Conservation (phyloP, 805 yeast genomes). For the Wickerhamiella parazyma region DNA sequence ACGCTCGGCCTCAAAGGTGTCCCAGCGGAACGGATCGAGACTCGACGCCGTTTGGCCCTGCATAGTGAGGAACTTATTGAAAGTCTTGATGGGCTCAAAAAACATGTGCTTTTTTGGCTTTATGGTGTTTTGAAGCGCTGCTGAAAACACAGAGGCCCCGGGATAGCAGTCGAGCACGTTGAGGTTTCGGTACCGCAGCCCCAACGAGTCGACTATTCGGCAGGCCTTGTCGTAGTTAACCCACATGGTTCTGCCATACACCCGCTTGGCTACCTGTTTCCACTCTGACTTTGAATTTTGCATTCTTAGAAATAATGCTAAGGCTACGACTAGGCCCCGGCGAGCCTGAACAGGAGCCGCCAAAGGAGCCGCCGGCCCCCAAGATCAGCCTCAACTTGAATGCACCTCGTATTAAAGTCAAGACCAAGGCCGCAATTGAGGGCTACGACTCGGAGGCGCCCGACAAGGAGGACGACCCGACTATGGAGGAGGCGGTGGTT, state of each 20-base stretch:
- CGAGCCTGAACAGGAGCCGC: conserved; percentile 5
- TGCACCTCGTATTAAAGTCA: conserved; percentile 38
- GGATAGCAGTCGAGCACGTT: conserved; percentile 26
- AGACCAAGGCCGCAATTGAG: conserved; percentile 72
- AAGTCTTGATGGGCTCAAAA: conserved; percentile 38
- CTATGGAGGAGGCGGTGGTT: conserved; percentile 74
- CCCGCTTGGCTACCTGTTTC: conserved; percentile 13
- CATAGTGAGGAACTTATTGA: conserved; percentile 16
- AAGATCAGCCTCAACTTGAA: conserved; percentile 13
- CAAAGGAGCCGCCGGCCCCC: background rate
- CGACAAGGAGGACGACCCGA: conserved; percentile 87
- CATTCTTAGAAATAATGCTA: conserved; percentile 13
- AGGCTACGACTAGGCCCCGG: conserved; percentile 19
- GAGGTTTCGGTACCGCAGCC: conserved; percentile 25
- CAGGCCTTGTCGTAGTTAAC: conserved; percentile 21
- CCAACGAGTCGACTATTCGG: conserved; percentile 35
- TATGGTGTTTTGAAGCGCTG: conserved; percentile 44
- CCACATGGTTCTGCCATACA: conserved; percentile 21
- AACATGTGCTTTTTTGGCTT: conserved; percentile 52
- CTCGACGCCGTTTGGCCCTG: conserved; percentile 18
- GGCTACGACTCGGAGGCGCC: conserved; percentile 97
- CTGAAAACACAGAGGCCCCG: conserved; percentile 42
- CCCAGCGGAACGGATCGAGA: conserved; percentile 58
- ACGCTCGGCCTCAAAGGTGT: conserved; percentile 35
- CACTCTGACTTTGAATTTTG: conserved; percentile 17